Conservation (phyloP, 768 basidiomycete species). For the Lactifluus pinguis region DNA sequence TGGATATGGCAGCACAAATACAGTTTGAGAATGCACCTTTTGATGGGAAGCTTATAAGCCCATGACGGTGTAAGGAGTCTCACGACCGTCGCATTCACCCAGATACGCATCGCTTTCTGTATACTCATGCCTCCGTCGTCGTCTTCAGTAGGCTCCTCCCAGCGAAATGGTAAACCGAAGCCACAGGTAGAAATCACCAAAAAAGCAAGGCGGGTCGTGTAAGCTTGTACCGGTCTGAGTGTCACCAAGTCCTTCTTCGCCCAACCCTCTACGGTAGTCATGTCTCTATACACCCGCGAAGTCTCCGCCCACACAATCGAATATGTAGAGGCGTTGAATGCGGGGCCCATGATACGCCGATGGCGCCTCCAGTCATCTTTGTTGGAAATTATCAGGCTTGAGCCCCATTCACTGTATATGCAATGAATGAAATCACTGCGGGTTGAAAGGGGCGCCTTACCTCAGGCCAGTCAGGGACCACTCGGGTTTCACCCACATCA, state of each 20-base stretch:
- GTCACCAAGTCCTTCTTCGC: conserved; percentile 1
- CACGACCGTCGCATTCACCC: not conserved
- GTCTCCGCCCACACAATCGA: conserved; percentile 21
- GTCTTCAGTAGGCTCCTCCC: not conserved
- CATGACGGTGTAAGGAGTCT: not conserved
- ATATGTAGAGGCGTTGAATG: conserved; percentile 21
- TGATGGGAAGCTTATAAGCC: conserved; percentile 6
- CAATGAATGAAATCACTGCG: too few species aligned
- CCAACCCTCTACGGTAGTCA: conserved; percentile 16
- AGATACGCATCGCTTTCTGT: conserved; percentile 5
- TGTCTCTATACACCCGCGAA: conserved; percentile 17
- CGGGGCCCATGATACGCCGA: conserved; percentile 20
- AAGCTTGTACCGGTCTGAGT: conserved; percentile 11
- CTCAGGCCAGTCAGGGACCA: not conserved
- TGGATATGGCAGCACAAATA: not conserved
- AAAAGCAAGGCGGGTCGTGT: conserved; percentile 18
- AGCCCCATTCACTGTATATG: conserved; percentile 12
- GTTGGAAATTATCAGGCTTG: conserved; percentile 17
- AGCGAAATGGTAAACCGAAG: conserved; percentile 13
- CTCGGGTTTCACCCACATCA: conserved; percentile 17
- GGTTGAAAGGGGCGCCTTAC: not conserved
- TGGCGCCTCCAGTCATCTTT: conserved; percentile 19
- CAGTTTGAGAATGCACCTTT: not conserved
- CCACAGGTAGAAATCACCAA: conserved; percentile 20
- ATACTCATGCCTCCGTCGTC: conserved; percentile 8